A percentile compares a stretch with the other conserved stretches of the same genome.
phyloP scores from a whole-genome alignment of 345 rosid species.

The Moringa oleifera region DNA sequence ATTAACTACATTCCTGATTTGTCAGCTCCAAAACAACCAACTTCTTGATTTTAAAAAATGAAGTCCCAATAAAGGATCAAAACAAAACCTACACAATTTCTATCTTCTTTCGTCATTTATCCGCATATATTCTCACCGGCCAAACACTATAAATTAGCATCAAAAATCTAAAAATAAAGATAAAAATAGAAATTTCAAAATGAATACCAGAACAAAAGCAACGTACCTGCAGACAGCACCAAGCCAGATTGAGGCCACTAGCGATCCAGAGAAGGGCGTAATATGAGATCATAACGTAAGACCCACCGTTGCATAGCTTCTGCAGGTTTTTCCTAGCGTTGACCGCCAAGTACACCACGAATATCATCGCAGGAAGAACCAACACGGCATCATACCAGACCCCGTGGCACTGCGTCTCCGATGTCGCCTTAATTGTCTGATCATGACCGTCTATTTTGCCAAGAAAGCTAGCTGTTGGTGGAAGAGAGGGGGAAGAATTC shows the following conservation, averaged over 20 bases:
- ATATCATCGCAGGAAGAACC: constrained; percentile 34
- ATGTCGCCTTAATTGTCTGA: background rate
- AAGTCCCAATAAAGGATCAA: too few species aligned
- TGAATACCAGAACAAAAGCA: too few species aligned
- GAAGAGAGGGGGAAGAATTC: constrained; percentile 12
- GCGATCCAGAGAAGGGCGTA: constrained; percentile 53
- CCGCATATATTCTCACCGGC: too few species aligned
- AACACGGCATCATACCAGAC: constrained; percentile 25
- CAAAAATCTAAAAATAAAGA: too few species aligned
- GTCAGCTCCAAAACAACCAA: too few species aligned
- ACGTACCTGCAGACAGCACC: constrained; percentile 54
- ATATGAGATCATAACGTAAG: constrained; percentile 43
- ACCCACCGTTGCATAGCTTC: constrained; percentile 44
- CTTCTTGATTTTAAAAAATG: too few species aligned
- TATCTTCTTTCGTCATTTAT: too few species aligned
- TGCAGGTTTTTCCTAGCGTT: constrained; percentile 42
- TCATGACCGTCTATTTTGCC: constrained; percentile 1
- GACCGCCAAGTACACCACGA: constrained; percentile 43
- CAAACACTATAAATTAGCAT: too few species aligned
- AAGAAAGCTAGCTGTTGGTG: constrained; percentile 2
- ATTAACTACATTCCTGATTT: too few species aligned
- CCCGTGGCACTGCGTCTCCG: constrained; percentile 31
- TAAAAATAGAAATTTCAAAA: background rate
- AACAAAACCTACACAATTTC: too few species aligned
- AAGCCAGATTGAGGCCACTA: constrained; percentile 41